Evolutionary conservation across 805 yeast genomes (phyloP).

Genomic region (Saccharomyces eubayanus): DNA sequence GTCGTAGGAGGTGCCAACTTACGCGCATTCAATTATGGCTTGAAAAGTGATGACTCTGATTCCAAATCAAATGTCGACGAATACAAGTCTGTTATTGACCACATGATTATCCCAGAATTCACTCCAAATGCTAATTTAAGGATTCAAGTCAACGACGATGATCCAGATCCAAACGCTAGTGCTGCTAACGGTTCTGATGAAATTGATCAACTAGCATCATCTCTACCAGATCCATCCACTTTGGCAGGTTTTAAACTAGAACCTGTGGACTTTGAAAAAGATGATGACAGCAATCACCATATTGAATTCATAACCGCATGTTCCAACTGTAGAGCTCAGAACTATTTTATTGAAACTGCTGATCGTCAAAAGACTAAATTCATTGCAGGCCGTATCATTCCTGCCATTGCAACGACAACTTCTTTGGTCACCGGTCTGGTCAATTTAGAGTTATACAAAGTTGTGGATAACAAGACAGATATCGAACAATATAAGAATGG

Average conservation of each 20-base stretch:
- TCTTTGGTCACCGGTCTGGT: constrained; percentile 93
- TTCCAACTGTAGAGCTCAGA: constrained; percentile 90
- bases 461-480: constrained; percentile 63
- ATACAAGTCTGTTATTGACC: constrained; percentile 48
- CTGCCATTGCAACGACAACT: constrained; percentile 99
- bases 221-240: constrained; percentile 81
- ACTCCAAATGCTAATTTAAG: constrained; percentile 64
- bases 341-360: constrained; percentile 81
- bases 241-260: constrained; percentile 79
- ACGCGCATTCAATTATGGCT: constrained; percentile 83
- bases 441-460: constrained; percentile 85
- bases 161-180: constrained; percentile 74
- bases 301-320: constrained; percentile 94
- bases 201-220: constrained; percentile 58
- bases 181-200: constrained; percentile 50
- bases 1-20: constrained; percentile 84
- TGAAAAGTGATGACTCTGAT: constrained; percentile 60
- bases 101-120: constrained; percentile 52
- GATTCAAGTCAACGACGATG: constrained; percentile 80
- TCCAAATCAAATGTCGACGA: constrained; percentile 40
- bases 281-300: constrained; percentile 94
- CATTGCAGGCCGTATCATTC: constrained; percentile 96
- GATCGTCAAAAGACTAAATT: constrained; percentile 88
- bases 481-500: constrained; percentile 90
- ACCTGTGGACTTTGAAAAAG: constrained; percentile 96